Evolutionary conservation across 2,329 filamentous ascomycete species (phyloP).

Genomic region (Colletotrichum tropicale): DNA sequence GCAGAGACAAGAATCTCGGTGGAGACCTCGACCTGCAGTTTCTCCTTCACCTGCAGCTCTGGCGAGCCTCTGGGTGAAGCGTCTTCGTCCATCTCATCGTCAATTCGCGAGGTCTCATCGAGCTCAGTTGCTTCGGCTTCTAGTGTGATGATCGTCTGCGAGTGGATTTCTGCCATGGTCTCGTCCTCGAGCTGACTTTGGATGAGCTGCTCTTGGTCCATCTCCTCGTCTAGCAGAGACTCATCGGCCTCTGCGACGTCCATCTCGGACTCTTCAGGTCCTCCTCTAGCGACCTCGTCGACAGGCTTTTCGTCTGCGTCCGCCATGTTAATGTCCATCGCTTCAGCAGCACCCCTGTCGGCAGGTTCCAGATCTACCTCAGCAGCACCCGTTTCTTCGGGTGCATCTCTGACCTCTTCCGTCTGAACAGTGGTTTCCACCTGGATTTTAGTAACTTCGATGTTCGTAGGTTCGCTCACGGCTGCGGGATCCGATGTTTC

Average conservation of each 20-base stretch:
- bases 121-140: background rate
- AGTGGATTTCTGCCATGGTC: conserved; percentile 39
- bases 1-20: background rate
- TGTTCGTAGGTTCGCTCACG: background rate
- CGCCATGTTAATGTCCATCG: conserved; percentile 8
- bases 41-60: background rate
- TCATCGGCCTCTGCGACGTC: conserved; percentile 15
- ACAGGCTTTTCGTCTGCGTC: conserved; percentile 12
- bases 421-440: background rate
- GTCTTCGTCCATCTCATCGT: background rate
- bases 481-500: background rate
- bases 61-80: background rate
- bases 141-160: background rate
- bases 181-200: conserved; percentile 17
- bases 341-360: background rate
- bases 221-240: background rate
- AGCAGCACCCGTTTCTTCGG: background rate
- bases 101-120: background rate
- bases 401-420: background rate
- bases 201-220: background rate
- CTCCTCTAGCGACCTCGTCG: background rate
- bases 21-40: background rate
- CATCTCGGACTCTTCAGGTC: background rate
- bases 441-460: background rate
- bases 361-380: background rate